Percentiles rank a stretch among this genome's conserved stretches.
Evolutionary conservation across 768 basidiomycete genomes (phyloP).

Genomic region (Gautieria morchelliformis): DNA sequence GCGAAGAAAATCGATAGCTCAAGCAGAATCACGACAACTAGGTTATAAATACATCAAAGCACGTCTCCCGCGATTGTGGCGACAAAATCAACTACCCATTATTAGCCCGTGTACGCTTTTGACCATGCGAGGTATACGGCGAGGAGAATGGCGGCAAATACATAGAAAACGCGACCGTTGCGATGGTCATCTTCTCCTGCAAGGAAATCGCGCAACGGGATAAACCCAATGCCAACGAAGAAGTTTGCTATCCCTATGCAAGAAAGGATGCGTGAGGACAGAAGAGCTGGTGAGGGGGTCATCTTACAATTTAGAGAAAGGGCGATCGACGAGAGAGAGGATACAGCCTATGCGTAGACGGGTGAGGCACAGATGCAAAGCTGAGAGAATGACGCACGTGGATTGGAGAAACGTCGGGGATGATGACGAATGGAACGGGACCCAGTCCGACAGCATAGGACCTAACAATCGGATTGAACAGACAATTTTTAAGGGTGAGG

Average conservation of each 20-base stretch:
- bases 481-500: background rate
- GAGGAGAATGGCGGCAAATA: slow-evolving; percentile 57
- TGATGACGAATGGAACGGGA: slow-evolving; percentile 87
- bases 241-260: slow-evolving; percentile 75
- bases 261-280: slow-evolving; percentile 7
- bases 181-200: slow-evolving; percentile 41
- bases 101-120: slow-evolving; percentile 4
- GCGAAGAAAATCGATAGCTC: too few relatives aligned
- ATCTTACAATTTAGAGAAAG: slow-evolving; percentile 61
- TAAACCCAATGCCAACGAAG: slow-evolving; percentile 71
- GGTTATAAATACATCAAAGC: too few relatives aligned
- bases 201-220: slow-evolving; percentile 72
- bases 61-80: too few relatives aligned
- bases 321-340: slow-evolving; percentile 65
- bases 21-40: too few relatives aligned
- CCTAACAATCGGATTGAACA: slow-evolving; percentile 27
- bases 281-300: slow-evolving; percentile 2
- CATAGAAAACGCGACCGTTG: slow-evolving; percentile 75
- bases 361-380: slow-evolving; percentile 1
- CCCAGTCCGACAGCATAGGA: slow-evolving; percentile 88
- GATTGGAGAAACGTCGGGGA: slow-evolving; percentile 79
- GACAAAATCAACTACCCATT: background rate
- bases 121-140: slow-evolving; percentile 14
- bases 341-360: slow-evolving; percentile 49
- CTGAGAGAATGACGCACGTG: slow-evolving; percentile 38